Conservation (phyloP, 805 yeast species). For the Pichia cephalocereana region DNA sequence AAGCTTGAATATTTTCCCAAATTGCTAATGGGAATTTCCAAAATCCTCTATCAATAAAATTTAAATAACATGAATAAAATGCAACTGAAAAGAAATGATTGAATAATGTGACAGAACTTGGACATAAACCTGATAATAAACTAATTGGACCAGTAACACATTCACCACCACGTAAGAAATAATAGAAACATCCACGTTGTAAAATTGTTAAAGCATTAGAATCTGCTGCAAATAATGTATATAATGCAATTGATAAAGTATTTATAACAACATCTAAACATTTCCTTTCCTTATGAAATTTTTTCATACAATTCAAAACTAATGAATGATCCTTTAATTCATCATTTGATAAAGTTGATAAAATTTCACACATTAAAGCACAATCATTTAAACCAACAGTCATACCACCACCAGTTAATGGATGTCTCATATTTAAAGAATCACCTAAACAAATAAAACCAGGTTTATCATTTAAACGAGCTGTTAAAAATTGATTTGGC, state of each 20-base stretch:
- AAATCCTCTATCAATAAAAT: constrained; percentile 57
- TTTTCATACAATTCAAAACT: constrained; percentile 47
- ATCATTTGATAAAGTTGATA: constrained; percentile 45
- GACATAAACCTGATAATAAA: constrained; percentile 72
- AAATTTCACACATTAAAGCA: constrained; percentile 51
- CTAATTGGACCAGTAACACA: constrained; percentile 74
- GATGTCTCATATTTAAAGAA: constrained; percentile 95
- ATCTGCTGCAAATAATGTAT: constrained; percentile 85
- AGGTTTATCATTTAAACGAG: constrained; percentile 55
- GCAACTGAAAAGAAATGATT: constrained; percentile 90
- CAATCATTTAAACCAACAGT: constrained; percentile 92
- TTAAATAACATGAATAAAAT: constrained; percentile 65
- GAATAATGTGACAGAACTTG: constrained; percentile 65
- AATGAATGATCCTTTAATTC: constrained; percentile 49
- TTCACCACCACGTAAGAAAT: constrained; percentile 78
- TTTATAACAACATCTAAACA: constrained; percentile 75
- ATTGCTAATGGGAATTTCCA: constrained; percentile 62
- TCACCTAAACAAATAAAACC: constrained; percentile 87
- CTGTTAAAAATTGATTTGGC: constrained; percentile 92
- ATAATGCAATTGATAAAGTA: constrained; percentile 83
- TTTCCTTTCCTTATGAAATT: constrained; percentile 75
- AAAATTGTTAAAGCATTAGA: constrained; percentile 51
- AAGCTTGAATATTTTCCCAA: constrained; percentile 55
- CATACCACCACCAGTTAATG: constrained; percentile 99
- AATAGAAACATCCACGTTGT: constrained; percentile 83